Evolutionary conservation across 2,329 filamentous ascomycete species (phyloP), one percentile per base, ranked within the genome.

Genomic region (Emergomyces pasteurianus): DNA sequence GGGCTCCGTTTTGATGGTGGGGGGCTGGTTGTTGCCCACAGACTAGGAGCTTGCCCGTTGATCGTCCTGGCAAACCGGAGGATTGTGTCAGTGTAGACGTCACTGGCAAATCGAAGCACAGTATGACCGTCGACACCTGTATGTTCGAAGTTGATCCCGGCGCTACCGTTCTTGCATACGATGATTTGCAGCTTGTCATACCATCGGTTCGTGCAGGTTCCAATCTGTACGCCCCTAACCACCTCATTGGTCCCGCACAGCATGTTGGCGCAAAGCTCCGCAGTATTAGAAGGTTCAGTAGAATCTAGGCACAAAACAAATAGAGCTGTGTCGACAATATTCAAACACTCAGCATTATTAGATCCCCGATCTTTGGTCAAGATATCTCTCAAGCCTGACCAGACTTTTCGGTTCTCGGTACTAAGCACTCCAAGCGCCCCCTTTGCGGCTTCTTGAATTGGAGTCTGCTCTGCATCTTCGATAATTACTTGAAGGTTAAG

Each of bases 131-230:
- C 94, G 5, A 99, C 92, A 66, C 94, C 94, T 0, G 94, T 99
- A 71, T 99, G 94, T 74, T 99, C 94, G 69, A 99, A 97, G 77
- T 99, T 99, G 83, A 99, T 97, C 6, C 94, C 94, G 0, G 94
- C 94, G 70, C 90, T 96, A 61, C 94, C 94, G 75, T 97, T 99
- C 78, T 96, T 95, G 81, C 94, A 97, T 58, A 99, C 94, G 60
- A 99, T 97, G 64, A 99, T 96, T 72, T 99, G 94, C 55, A 99
- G 81, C 78, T 99, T 99, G 77, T 99, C 94, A 71, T 99, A 99
- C 94, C 94, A 99, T 63, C 94, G 83, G 74, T 99, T 99, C 16
- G 92, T 96, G 76, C 94, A 99, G 1, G 94, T 97, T 36, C 94
- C 94, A 52, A 96, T 91, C 75, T 99, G 94, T 1, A 99, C 89